Base-by-base conservation (phyloP, 768 basidiomycete species). In the Gautieria morchelliformis region DNA sequence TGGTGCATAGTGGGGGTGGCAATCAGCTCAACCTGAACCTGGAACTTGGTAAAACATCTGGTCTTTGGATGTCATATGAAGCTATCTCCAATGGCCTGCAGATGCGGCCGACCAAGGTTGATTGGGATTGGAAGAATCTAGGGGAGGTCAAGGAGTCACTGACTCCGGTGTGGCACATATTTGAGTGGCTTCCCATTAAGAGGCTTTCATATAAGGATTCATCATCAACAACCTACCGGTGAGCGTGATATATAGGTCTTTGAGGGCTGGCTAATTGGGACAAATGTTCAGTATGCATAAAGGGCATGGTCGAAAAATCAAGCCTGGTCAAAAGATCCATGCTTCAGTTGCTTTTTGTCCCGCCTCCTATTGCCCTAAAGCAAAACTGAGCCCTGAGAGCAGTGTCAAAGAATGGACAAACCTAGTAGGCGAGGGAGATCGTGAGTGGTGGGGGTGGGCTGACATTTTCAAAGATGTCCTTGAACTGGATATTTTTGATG, bases 41-140 rank as follows among this genome's bases (percentile, higher is more conserved):
- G 4, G 59, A 62, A 30, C 22, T 20, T 30, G 42, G n/a, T 7
- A 59, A 54, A 5, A 56, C 61, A 35, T 64, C 70, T 1, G 52
- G 70, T 1, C 19, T 68, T 9, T 72, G 71, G 71, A 72, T 72
- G 71, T 64, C 66, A 48, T 62, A 60, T 15, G 69, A 72, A 53
- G 71, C 71, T 1, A 12, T 52, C 6, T 55, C 46, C 1, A 53
- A 24, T 14, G 71, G 71, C 35, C 64, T 72, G 1, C 56, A 50
- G 2, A 60, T 72, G 10, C 63, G 46, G 5, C 49, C 35, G 12
- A 14, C 7, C 7, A 39, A 22, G n/a, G 41, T 7, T n/a, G 45
- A 63, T 41, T 62, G 59, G 56, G 50, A 46, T 35, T 45, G 53
- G 42, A 9, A 30, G 5, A 42, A 55, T 24, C 4, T 44, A 42